Percentiles rank a stretch among this genome's conserved stretches.
These are phyloP conservation scores for Rhizophagus clarus DNA, from an alignment of 192 early-diverging fungal genomes.

Conservation along the genomic window DNA sequence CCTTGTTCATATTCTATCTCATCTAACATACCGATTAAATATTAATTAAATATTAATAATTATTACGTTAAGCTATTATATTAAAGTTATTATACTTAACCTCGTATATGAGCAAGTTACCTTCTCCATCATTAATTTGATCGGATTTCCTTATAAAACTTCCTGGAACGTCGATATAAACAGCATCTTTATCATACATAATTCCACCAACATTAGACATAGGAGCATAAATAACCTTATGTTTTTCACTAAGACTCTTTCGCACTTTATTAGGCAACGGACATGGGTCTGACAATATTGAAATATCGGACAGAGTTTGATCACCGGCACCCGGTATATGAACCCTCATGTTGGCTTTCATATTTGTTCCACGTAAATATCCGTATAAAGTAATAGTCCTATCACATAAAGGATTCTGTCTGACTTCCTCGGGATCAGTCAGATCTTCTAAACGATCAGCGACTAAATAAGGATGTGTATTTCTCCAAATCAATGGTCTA, in stretches of 20 bases:
- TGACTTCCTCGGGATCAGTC: constrained; percentile 86
- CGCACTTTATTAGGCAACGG: constrained; percentile 94
- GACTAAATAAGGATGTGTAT: constrained; percentile 97
- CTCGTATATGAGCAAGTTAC: not conserved
- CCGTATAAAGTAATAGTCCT: constrained; percentile 95
- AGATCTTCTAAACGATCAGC: constrained; percentile 96
- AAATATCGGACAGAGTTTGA: constrained; percentile 73
- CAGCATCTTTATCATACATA: constrained; percentile 99
- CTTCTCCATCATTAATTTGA: constrained; percentile 37
- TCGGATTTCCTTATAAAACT: constrained; percentile 66
- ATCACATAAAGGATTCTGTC: constrained; percentile 82
- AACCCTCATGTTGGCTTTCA: constrained; percentile 83
- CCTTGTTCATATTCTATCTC: constrained; percentile 49
- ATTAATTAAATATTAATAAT: not conserved
- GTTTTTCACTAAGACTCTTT: constrained; percentile 87
- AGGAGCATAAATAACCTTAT: constrained; percentile 96
- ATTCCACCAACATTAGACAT: constrained; percentile 98
- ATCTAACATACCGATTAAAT: constrained; percentile 26
- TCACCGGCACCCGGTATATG: constrained; percentile 98
- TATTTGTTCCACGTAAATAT: constrained; percentile 92
- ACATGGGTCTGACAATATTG: constrained; percentile 88
- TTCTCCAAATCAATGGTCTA: constrained; percentile 95
- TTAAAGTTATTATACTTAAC: not conserved
- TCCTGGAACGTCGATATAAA: constrained; percentile 96
- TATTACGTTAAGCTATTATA: not conserved